Base-by-base conservation (phyloP, 83 land plant species). In the Picea abies region DNA sequence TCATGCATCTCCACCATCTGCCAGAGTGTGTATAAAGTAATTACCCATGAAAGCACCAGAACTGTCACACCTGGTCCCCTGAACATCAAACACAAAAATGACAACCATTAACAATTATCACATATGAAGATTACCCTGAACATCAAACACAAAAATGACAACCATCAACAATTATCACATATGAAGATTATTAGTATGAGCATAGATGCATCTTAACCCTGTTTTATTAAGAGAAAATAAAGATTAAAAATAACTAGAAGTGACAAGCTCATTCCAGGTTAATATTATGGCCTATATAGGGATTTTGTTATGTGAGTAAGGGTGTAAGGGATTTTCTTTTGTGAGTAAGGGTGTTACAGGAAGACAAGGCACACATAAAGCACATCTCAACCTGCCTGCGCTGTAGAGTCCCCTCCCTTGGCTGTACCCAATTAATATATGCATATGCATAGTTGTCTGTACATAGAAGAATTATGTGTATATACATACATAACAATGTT, bases 1-100 rank as follows among this genome's bases (percentile, higher is more conserved):
- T 93, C 96, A 70, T 93, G 96, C 96, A 93, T 93, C 82, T 93
- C 91, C 64, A 93, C 94, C 94, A 93, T 90, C 82, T 93, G 96
- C 96, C 96, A 93, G 10, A 93, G 88, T 2, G 96, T 93, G 87
- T 90, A 93, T 8, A 93, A 80, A 56, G 96, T 93, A 78, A 93
- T 89, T 41, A 90, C 35, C 96, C 96, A 93, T 63, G 96, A 93
- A 8, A 90, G 63, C 22, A 93, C 89, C 32, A 93, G 63, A 9
- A 90, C 86, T 14, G 20, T 60, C 19, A 90, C 89, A 20, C 96
- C 96, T 6, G 96, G 94, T 12, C 96, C 96, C 96, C 94, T 93
- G 87, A n/a, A 65, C 32, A 44, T 19, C 82, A 68, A 78, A 81
- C 4, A 19, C 14, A 29, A 10, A 29, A 44, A 44, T 44, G 7